Base-by-base conservation (phyloP, 371 early-diverging fungal species). In the Hamiltosporidium magnivora region DNA sequence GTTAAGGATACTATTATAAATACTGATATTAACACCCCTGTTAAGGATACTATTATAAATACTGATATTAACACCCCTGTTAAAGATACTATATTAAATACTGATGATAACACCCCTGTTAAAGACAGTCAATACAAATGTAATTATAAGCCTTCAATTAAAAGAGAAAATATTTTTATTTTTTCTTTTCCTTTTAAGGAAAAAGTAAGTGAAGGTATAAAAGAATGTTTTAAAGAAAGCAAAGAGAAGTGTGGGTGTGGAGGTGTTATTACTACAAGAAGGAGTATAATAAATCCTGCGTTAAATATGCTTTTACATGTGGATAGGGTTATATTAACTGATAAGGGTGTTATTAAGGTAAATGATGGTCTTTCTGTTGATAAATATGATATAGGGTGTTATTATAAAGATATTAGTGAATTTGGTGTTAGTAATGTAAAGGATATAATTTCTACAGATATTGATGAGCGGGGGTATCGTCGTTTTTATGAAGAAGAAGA, bases 211-310 rank as follows among this genome's bases (percentile, higher is more conserved):
- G 61, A 49, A 14, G 25, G 53, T 64, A 12, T 76, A 36, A 59
- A 64, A 8, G 43, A 54, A 44, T 66, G 55, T 58, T 70, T 70
- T 58, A 42, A 52, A 58, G 56, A 55, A 36, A 36, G 25, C 11
- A 25, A 25, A n/a, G 41, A 44, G n/a, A 40, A 43, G 8, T 70
- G 71, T 56, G 44, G 49, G n/a, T 70, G 71, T 70, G 66, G 66
- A 14, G 54, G 60, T n/a, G 49, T 53, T 8, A 62, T 52, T n/a
- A 54, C 6, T 0, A 56, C 37, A 1, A 65, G 46, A 11, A 64
- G 54, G 14, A 44, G 42, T n/a, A 52, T 70, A n/a, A 60, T 44
- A 1, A 42, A 1, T 1, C 58, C 41, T 11, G 66, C 71, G 1
- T 42, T 25, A 53, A 66, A 66, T 58, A 25, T 70, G 6, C n/a